Evolutionary conservation across 345 rosid genomes (phyloP).

Genomic region (Camelina hispida): DNA sequence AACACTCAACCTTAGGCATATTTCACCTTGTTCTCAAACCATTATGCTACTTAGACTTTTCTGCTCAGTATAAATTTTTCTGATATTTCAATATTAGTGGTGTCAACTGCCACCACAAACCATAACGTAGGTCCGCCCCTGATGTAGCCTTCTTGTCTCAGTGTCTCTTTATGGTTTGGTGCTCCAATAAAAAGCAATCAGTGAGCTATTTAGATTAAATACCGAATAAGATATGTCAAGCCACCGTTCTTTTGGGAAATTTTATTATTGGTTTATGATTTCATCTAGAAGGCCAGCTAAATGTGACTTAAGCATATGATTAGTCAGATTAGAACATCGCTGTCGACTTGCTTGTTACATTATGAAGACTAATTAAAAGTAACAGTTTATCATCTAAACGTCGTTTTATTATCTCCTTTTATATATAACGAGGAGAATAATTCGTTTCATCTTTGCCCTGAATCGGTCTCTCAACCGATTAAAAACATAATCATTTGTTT

Average conservation of each 20-base stretch:
- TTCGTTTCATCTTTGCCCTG: background rate
- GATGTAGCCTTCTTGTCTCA: slow-evolving; percentile 3
- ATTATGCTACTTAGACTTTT: too few relatives aligned
- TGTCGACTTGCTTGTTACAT: slow-evolving; percentile 9
- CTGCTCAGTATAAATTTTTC: too few relatives aligned
- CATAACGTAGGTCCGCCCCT: too few relatives aligned
- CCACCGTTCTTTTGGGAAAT: background rate
- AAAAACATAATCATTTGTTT: background rate
- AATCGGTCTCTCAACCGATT: background rate
- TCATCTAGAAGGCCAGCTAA: slow-evolving; percentile 40
- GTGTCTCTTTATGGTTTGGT: slow-evolving; percentile 6
- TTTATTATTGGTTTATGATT: slow-evolving; percentile 5
- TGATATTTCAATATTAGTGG: too few relatives aligned
- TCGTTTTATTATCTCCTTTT: background rate
- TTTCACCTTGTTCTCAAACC: too few relatives aligned
- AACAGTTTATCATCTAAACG: background rate
- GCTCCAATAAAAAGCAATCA: slow-evolving; percentile 11
- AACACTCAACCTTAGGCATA: too few relatives aligned
- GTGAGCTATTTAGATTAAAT: background rate
- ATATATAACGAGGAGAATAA: background rate
- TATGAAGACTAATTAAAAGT: background rate
- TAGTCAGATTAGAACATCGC: background rate
- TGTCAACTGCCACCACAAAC: too few relatives aligned
- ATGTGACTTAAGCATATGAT: slow-evolving; percentile 4
- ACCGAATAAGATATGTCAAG: background rate